phyloP scores from a whole-genome alignment of 1,284 basidiomycete species.

The Tilletia setariae region DNA sequence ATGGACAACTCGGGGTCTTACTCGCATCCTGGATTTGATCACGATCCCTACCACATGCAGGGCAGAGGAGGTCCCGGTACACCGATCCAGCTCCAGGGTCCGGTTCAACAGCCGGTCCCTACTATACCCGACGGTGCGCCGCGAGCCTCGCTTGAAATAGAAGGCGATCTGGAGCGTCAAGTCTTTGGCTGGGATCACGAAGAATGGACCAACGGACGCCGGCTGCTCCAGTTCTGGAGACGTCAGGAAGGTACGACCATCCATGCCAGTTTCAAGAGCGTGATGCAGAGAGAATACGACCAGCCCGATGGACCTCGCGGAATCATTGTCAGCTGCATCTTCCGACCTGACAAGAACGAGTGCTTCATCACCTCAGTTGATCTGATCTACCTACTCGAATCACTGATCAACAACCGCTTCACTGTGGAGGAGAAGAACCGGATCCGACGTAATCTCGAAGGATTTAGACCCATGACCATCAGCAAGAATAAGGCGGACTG shows the following conservation, averaged over 20 bases:
- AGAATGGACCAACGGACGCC: constrained; percentile 58
- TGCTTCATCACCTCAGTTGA: constrained; percentile 91
- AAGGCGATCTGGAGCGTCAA: constrained; percentile 59
- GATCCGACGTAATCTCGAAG: constrained; percentile 88
- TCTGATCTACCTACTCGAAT: constrained; percentile 85
- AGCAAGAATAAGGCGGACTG: constrained; percentile 77
- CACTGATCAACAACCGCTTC: constrained; percentile 76
- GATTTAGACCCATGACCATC: constrained; percentile 82
- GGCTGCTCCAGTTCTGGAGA: constrained; percentile 61
- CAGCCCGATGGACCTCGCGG: constrained; percentile 51
- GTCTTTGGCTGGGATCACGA: constrained; percentile 60
- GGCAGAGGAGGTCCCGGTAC: background rate
- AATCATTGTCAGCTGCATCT: constrained; percentile 76
- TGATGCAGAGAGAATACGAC: constrained; percentile 54
- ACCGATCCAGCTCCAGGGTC: background rate
- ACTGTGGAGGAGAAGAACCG: constrained; percentile 94
- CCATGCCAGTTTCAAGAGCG: constrained; percentile 58
- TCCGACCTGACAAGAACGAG: constrained; percentile 70
- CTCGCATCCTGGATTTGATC: background rate
- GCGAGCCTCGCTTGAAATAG: constrained; percentile 49
- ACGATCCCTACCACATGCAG: background rate
- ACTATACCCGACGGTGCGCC: constrained; percentile 22
- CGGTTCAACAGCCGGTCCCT: constrained; percentile 1
- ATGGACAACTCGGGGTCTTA: background rate
- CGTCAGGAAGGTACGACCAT: constrained; percentile 59